These are phyloP conservation scores for Myriosclerotinia scirpicola DNA, from an alignment of 2,329 filamentous ascomycete species.

Conservation along the genomic window DNA sequence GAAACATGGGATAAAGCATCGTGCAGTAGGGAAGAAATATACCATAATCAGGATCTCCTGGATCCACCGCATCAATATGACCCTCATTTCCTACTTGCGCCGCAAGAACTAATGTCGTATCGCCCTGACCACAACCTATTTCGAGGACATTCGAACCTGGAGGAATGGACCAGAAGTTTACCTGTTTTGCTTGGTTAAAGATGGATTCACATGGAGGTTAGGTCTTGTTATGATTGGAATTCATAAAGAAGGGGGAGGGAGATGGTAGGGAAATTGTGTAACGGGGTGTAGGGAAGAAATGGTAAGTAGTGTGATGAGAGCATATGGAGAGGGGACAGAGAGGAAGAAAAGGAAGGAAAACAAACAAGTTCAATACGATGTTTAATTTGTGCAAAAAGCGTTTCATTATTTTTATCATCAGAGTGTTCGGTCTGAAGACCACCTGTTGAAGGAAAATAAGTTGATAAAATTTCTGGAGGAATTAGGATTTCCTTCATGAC, in stretches of 20 bases:
- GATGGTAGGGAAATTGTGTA: too few relatives aligned
- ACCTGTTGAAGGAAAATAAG: slow-evolving; percentile 27
- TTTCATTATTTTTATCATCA: background rate
- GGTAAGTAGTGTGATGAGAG: too few relatives aligned
- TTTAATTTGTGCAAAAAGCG: slow-evolving; percentile 35
- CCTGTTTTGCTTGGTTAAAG: background rate
- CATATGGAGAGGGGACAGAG: too few relatives aligned
- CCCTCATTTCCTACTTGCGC: slow-evolving; percentile 47
- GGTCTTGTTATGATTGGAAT: too few relatives aligned
- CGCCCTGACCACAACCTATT: slow-evolving; percentile 60
- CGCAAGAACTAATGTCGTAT: slow-evolving; percentile 55
- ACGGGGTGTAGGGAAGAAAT: too few relatives aligned
- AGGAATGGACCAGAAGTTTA: slow-evolving; percentile 43
- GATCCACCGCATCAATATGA: slow-evolving; percentile 53
- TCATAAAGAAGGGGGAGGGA: background rate
- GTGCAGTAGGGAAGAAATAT: slow-evolving; percentile 12
- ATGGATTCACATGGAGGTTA: background rate
- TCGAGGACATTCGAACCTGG: slow-evolving; percentile 52
- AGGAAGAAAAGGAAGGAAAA: background rate
- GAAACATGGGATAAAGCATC: too few relatives aligned
- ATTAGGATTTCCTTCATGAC: background rate
- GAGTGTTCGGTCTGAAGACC: slow-evolving; percentile 4
- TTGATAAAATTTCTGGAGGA: slow-evolving; percentile 23
- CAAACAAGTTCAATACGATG: slow-evolving; percentile 39
- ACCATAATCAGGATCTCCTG: slow-evolving; percentile 51